Percentiles rank a stretch among this genome's conserved stretches.
Evolutionary conservation across 164 flowering plant genomes (phyloP).

Genomic region (Vitis cinerea): DNA sequence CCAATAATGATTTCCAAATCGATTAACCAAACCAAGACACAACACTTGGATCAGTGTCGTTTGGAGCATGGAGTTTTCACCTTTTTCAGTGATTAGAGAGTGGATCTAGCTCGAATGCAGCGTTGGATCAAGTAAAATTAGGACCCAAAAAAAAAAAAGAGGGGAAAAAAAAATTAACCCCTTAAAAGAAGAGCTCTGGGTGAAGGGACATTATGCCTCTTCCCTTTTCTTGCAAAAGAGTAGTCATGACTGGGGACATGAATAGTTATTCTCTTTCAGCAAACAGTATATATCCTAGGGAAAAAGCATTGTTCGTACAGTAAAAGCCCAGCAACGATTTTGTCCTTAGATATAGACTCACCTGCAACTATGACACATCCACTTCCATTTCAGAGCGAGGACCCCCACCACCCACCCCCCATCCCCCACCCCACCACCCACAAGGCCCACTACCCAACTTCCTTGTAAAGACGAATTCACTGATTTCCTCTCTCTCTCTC

Average conservation of each 20-base stretch:
- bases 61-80: too few species aligned
- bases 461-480: not conserved
- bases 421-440: not conserved
- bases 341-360: slow-evolving; percentile 15
- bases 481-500: not conserved
- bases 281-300: slow-evolving; percentile 20
- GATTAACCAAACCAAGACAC: too few species aligned
- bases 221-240: slow-evolving; percentile 15
- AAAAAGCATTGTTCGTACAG: slow-evolving; percentile 8
- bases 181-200: slow-evolving; percentile 25
- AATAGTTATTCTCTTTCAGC: slow-evolving; percentile 22
- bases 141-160: not conserved
- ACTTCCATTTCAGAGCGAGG: slow-evolving; percentile 21
- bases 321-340: slow-evolving; percentile 18
- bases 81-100: too few species aligned
- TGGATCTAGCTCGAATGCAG: not conserved
- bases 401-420: slow-evolving; percentile 12
- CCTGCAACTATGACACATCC: slow-evolving; percentile 18
- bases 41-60: too few species aligned
- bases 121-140: not conserved
- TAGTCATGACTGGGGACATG: slow-evolving; percentile 5
- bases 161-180: not conserved
- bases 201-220: slow-evolving; percentile 8
- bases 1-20: too few species aligned
- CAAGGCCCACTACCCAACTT: not conserved